Conservation (phyloP, 371 early-diverging fungal genomes). For the Enteropsectra breve region DNA sequence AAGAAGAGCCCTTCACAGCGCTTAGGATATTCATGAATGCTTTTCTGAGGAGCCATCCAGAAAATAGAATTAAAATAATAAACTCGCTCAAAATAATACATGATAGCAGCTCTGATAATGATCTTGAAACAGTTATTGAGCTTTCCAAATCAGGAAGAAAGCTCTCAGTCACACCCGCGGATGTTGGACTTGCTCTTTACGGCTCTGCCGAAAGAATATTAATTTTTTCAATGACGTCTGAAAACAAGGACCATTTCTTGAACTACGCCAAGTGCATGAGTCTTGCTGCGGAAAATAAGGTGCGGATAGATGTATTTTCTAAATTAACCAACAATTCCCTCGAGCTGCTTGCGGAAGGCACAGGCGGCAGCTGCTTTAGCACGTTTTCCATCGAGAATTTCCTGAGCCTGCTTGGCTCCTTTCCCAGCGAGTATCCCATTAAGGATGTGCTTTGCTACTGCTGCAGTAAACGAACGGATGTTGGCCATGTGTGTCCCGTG, state of each 20-base stretch:
- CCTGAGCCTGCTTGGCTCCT: conserved; percentile 8
- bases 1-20: conserved; percentile 22
- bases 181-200: conserved; percentile 45
- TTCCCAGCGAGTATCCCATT: neutral
- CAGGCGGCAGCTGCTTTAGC: conserved; percentile 23
- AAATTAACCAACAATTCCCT: conserved; percentile 14
- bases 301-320: conserved; percentile 30
- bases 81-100: conserved; percentile 12
- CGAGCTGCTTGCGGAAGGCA: conserved; percentile 19
- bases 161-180: conserved; percentile 8
- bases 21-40: conserved; percentile 27
- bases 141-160: neutral
- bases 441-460: conserved; percentile 49
- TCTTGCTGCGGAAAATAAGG: conserved; percentile 31
- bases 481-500: conserved; percentile 57
- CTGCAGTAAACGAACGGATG: conserved; percentile 43
- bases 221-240: conserved; percentile 28
- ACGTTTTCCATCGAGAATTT: neutral
- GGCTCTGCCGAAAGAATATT: conserved; percentile 28
- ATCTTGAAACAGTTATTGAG: conserved; percentile 8
- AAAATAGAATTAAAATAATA: conserved; percentile 16
- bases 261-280: conserved; percentile 41
- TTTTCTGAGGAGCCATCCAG: neutral
- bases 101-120: conserved; percentile 8
- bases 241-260: conserved; percentile 32